Base-by-base conservation (phyloP, 139 green algal genomes). In the Spirogloea muscicola region DNA sequence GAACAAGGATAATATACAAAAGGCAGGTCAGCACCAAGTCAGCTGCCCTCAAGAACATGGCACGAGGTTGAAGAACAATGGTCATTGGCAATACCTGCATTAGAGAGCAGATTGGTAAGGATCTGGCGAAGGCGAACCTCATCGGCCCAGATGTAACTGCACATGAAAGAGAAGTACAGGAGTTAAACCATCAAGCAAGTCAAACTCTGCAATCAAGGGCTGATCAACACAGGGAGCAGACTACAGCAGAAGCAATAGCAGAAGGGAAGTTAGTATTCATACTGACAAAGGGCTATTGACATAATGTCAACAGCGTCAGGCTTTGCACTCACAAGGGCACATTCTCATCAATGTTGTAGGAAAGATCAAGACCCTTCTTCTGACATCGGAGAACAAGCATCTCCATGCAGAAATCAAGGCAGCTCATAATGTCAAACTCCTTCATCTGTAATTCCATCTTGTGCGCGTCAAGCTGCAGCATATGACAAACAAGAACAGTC, bases 321-420 rank as follows among this genome's bases (percentile, higher is more conserved):
- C 43, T 10, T 16, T 21, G 13, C 13, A 67, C 67, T 68, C 48
- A 76, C 67, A 36, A 16, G 9, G 67, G 67, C 44, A 77, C 69
- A 3, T 9, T n/a, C 0, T n/a, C 18, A 16, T 77, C 69, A 21
- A 77, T 27, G 16, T 77, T 77, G 69, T 71, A 77, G 44, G 69
- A 68, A 29, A 77, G 55, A 37, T 77, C 52, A 18, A 77, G 69
- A 21, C 69, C 69, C 55, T 77, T 77, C 55, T 21, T 70, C 57
- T 77, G 55, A 6, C 25, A 69, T n/a, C 69, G 68, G 52, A 77
- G 69, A 21, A 77, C 69, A 10, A 77, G 69, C 69, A 77, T 70
- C 55, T 77, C 69, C 69, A 77, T 77, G 36, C 69, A 77, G 69
- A 77, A 77, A 37, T 77, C 69, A 3, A 77, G 48, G 21, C 69